These are phyloP conservation scores for Cladosporium sp. DNA, from an alignment of 2,329 filamentous ascomycete species.

Conservation along the genomic window DNA sequence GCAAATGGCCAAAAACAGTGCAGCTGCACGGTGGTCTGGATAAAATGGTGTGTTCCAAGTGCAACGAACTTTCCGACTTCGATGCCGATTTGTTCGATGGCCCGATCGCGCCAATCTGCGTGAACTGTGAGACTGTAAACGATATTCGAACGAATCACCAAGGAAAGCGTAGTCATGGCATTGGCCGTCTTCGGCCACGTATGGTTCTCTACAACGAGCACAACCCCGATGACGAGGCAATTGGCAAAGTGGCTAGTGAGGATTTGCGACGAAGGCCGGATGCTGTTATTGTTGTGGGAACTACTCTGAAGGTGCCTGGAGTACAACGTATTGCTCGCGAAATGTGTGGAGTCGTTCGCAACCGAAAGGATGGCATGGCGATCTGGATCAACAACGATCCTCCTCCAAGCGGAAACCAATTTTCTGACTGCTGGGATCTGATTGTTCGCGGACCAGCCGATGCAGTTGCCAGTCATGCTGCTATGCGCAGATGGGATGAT, in stretches of 20 bases:
- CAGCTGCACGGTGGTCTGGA: constrained; percentile 90
- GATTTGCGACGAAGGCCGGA: constrained; percentile 84
- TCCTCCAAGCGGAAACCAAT: constrained; percentile 77
- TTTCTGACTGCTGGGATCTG: constrained; percentile 76
- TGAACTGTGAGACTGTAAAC: constrained; percentile 69
- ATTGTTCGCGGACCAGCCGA: constrained; percentile 85
- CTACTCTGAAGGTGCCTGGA: constrained; percentile 90
- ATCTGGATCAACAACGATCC: constrained; percentile 93
- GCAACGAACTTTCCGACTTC: constrained; percentile 70
- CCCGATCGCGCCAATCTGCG: constrained; percentile 75
- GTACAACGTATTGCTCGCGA: constrained; percentile 85
- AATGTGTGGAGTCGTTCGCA: constrained; percentile 80
- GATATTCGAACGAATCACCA: constrained; percentile 67
- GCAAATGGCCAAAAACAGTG: constrained; percentile 87
- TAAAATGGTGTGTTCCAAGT: constrained; percentile 97
- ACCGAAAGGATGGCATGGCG: constrained; percentile 69
- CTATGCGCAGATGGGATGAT: constrained; percentile 56
- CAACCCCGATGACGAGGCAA: constrained; percentile 94
- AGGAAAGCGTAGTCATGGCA: constrained; percentile 87
- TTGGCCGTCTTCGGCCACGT: constrained; percentile 81
- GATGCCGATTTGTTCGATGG: constrained; percentile 76
- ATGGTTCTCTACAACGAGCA: constrained; percentile 98
- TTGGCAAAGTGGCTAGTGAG: constrained; percentile 81
- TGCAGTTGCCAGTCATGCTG: constrained; percentile 71
- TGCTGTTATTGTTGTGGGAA: constrained; percentile 90